Percentiles rank a stretch among this genome's conserved stretches.
phyloP scores from a whole-genome alignment of 495 filamentous ascomycete species.

The Aspergillus saccharolyticus region DNA sequence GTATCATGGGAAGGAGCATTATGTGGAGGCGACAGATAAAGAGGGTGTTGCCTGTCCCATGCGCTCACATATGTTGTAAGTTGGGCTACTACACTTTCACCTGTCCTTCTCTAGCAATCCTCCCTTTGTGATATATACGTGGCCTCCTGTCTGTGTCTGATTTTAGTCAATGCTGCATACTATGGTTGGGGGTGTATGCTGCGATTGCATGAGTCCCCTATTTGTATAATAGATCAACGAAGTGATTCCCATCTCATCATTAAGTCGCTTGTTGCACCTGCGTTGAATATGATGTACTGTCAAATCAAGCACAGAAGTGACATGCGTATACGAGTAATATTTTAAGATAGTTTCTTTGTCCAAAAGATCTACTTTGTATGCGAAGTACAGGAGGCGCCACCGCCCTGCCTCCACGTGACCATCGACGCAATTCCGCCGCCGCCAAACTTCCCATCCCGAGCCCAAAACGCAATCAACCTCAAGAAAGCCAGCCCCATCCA shows the following conservation, averaged over 20 bases:
- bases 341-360: too few species aligned
- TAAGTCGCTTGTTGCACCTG: neutral
- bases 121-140: neutral
- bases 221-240: conserved; percentile 1
- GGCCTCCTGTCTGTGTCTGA: neutral
- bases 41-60: conserved; percentile 40
- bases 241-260: neutral
- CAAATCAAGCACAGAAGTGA: neutral
- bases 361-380: too few species aligned
- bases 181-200: neutral
- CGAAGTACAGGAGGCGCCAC: neutral
- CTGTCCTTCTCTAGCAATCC: too few species aligned
- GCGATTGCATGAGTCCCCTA: neutral
- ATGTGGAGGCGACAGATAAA: conserved; percentile 41
- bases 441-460: conserved; percentile 12
- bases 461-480: conserved; percentile 16
- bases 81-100: neutral
- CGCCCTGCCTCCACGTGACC: conserved; percentile 2
- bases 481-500: conserved; percentile 10
- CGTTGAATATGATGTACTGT: neutral
- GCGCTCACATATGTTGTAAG: conserved; percentile 27
- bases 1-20: conserved; percentile 43
- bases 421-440: conserved; percentile 14
- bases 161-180: neutral
- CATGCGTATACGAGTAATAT: neutral